Percentiles rank a stretch among this genome's conserved stretches.
These are phyloP conservation scores for Cynanchum wilfordii DNA, from an alignment of 257 asterid genomes.

Conservation along the genomic window DNA sequence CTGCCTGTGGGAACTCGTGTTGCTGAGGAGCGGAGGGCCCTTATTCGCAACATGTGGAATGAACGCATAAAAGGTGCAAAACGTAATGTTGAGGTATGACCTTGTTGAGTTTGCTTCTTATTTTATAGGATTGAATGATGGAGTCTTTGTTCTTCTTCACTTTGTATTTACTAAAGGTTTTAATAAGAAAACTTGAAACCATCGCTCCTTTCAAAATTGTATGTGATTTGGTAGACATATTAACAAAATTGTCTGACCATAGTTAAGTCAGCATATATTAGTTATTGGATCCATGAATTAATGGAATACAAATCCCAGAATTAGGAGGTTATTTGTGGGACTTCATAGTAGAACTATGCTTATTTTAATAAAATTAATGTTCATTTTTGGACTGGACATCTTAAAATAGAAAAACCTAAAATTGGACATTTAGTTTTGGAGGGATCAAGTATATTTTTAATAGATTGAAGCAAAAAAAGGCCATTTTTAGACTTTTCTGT, in stretches of 20 bases:
- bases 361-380: too few relatives aligned
- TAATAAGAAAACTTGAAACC: background rate
- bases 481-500: background rate
- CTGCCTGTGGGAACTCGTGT: constrained; percentile 80
- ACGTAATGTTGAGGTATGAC: constrained; percentile 88
- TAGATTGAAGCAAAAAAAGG: background rate
- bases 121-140: background rate
- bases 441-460: background rate
- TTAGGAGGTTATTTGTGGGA: background rate
- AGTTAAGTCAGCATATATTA: background rate
- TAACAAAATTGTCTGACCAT: background rate
- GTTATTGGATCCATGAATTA: background rate
- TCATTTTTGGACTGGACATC: too few relatives aligned
- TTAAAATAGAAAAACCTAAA: too few relatives aligned
- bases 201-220: background rate
- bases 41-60: constrained; percentile 95
- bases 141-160: background rate
- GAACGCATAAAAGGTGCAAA: constrained; percentile 96
- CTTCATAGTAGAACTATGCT: background rate
- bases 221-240: background rate
- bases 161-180: background rate
- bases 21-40: constrained; percentile 85
- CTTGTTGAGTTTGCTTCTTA: constrained; percentile 12
- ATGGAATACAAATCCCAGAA: background rate
- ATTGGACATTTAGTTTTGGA: background rate